These are phyloP conservation scores for Xylaria sp. DNA, from an alignment of 2,329 filamentous ascomycete genomes.

Conservation along the genomic window DNA sequence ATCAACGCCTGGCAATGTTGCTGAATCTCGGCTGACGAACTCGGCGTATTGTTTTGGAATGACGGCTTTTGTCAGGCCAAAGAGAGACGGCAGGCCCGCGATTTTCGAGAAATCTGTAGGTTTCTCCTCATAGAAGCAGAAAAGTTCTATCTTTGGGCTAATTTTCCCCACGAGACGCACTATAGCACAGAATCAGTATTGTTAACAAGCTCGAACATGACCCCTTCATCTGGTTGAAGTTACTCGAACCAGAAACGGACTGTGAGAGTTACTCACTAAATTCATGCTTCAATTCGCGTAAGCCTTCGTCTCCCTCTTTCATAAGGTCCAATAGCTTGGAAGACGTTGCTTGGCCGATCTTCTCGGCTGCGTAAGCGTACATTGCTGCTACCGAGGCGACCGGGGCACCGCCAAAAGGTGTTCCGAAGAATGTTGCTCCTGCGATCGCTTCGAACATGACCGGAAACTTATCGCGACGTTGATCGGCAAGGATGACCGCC, in stretches of 20 bases:
- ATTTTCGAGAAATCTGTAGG: constrained; percentile 54
- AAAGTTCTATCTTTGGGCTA: constrained; percentile 52
- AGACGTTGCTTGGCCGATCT: constrained; percentile 47
- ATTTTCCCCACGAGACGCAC: constrained; percentile 51
- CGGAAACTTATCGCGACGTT: constrained; percentile 51
- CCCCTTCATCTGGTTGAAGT: neutral
- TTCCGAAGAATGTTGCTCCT: constrained; percentile 55
- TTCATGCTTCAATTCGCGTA: constrained; percentile 54
- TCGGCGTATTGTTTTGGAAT: constrained; percentile 52
- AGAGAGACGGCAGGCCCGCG: constrained; percentile 49
- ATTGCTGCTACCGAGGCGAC: constrained; percentile 53
- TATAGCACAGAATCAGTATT: neutral
- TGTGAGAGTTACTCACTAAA: constrained; percentile 42
- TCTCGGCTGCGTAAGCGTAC: constrained; percentile 52
- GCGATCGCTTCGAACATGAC: constrained; percentile 56
- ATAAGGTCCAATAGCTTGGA: constrained; percentile 56
- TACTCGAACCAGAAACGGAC: neutral
- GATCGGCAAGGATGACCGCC: constrained; percentile 52
- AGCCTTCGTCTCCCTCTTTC: constrained; percentile 53
- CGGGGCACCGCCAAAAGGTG: constrained; percentile 54
- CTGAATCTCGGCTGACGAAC: constrained; percentile 56
- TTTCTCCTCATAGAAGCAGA: constrained; percentile 56
- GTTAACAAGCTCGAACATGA: neutral
- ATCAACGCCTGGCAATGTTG: constrained; percentile 53
- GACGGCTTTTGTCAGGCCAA: constrained; percentile 44